These are phyloP conservation scores for Heliamphora pulchella DNA, from an alignment of 179 eudicot genomes.

Conservation along the genomic window DNA sequence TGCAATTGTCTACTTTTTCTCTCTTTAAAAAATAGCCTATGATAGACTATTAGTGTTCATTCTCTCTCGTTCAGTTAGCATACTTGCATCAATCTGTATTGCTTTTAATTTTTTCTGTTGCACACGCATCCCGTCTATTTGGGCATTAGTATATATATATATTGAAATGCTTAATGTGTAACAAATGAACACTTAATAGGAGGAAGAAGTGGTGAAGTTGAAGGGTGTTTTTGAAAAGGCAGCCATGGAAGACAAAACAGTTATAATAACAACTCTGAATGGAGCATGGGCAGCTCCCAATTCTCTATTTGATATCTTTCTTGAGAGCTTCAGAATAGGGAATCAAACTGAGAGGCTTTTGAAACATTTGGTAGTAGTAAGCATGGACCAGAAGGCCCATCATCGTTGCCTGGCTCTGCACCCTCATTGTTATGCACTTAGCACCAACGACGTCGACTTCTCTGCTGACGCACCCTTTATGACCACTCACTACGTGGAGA, in stretches of 20 bases:
- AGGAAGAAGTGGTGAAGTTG: background rate
- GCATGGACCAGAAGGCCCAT: conserved; percentile 43
- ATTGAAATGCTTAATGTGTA: too few species aligned
- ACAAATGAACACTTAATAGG: background rate
- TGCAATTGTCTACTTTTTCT: too few species aligned
- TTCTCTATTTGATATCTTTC: conserved; percentile 40
- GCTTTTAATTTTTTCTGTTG: too few species aligned
- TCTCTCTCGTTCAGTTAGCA: too few species aligned
- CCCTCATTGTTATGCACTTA: conserved; percentile 1
- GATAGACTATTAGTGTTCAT: too few species aligned
- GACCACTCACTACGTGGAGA: background rate
- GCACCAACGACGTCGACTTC: background rate
- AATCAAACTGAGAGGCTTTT: conserved; percentile 30
- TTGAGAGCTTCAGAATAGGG: conserved; percentile 49
- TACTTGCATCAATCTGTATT: too few species aligned
- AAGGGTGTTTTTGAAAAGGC: conserved; percentile 23
- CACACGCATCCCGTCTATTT: too few species aligned
- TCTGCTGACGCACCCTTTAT: background rate
- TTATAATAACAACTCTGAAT: conserved; percentile 13
- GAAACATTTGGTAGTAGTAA: conserved; percentile 37
- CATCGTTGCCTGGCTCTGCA: conserved; percentile 30
- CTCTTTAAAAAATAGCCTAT: too few species aligned
- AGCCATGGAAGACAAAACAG: conserved; percentile 34
- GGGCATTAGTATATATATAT: too few species aligned
- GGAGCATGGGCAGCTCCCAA: conserved; percentile 57